Evolutionary conservation across 176 grass and related monocot genomes (phyloP), one percentile per base, ranked within the genome.

Genomic region (Microstegium vimineum): DNA sequence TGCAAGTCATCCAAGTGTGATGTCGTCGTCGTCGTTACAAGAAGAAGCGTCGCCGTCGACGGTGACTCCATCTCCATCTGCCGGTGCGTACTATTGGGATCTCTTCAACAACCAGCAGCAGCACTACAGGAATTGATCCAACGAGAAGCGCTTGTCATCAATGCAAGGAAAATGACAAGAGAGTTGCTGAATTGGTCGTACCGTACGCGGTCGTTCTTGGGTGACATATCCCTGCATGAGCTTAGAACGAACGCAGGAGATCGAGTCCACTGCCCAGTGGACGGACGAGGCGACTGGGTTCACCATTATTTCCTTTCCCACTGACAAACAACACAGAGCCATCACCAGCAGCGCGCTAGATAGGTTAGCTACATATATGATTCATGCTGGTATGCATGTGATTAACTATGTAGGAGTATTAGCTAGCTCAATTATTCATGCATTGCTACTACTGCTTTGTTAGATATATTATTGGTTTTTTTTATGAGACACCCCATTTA

Each of bases 31-130:
- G 12, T 1, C 13, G 37, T 37, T 3, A 25, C 5, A 27, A 46
- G 69, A 27, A 46, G 69, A 71, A 18, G 40, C 71, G 16, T 51
- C 70, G 43, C 43, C 26, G 73, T 66, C 73, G 10, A 42, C 52
- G 52, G 20, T 56, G 52, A n/a, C 22, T 57, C 74, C 74, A 27
- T 73, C 79, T 52, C 74, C 86, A 15, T 41, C 62, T 22, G 37
- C 12, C 12, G 56, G 4, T 16, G 15, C 40, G 8, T 85, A 89
- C 60, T 79, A 84, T 3, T 89, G 82, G 87, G 82, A 81, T 85
- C 77, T 72, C 83, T 85, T 85, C 87, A 72, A 64, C 87, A 75
- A 87, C 51, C 37, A 52, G 23, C 72, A 56, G 4, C 18, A 67
- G 18, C 30, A 54, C 9, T 1, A 22, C 34, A 23, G 26, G 26